Percentiles rank a stretch among this genome's conserved stretches.
Conservation (phyloP, 768 basidiomycete genomes). For the Cantharellus anzutake region DNA sequence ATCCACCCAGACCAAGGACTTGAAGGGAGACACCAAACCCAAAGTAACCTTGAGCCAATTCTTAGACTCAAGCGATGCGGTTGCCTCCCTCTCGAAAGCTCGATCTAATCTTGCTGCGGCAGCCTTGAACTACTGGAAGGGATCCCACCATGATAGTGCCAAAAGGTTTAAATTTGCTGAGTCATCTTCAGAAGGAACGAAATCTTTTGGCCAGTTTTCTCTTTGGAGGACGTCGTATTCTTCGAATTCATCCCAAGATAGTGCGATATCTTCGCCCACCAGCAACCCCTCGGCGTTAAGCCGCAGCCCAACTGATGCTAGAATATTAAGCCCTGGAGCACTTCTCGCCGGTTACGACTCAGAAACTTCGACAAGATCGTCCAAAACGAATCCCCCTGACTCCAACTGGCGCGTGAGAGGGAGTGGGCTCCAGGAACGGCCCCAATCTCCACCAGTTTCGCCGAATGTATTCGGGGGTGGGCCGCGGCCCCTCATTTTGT, state of each 20-base stretch:
- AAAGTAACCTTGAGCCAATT: background rate
- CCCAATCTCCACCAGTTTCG: background rate
- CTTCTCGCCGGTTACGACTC: background rate
- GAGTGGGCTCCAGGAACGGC: background rate
- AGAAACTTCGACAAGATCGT: background rate
- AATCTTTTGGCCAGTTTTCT: background rate
- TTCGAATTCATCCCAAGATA: background rate
- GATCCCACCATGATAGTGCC: background rate
- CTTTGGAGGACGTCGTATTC: background rate
- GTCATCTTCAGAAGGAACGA: background rate
- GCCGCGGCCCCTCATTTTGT: background rate
- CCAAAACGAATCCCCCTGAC: background rate
- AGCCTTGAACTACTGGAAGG: slow-evolving; percentile 9
- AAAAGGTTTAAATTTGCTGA: background rate
- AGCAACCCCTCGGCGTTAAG: background rate
- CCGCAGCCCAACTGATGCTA: background rate
- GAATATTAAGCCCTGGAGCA: too few relatives aligned
- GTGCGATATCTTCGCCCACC: background rate
- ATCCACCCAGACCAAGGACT: background rate
- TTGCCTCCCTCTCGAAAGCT: slow-evolving; percentile 11
- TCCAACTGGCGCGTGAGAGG: background rate
- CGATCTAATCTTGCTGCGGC: slow-evolving; percentile 11
- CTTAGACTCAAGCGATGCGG: slow-evolving; percentile 12
- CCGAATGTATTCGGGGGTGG: background rate
- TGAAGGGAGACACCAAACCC: background rate